Conservation (phyloP, 805 yeast species). For the Candida parachauliodes region DNA sequence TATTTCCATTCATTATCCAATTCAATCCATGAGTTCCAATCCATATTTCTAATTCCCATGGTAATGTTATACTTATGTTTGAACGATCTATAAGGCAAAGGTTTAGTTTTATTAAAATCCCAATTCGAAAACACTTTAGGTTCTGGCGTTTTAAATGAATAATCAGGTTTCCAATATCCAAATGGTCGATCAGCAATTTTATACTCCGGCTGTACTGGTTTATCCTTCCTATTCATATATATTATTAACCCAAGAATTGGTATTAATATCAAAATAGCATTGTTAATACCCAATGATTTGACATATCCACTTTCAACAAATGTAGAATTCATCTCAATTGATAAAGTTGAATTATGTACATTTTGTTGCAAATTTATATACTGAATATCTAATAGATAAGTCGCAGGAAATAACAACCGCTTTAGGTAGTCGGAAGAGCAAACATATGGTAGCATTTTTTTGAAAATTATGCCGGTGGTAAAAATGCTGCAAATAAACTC, state of each 20-base stretch:
- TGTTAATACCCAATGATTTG: not conserved
- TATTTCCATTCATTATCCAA: conserved; percentile 63
- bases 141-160: conserved; percentile 41
- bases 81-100: conserved; percentile 65
- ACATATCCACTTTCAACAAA: conserved; percentile 2
- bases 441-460: not conserved
- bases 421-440: not conserved
- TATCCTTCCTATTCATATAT: not conserved
- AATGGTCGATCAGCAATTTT: conserved; percentile 25
- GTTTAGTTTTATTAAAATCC: conserved; percentile 48
- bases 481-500: conserved; percentile 69
- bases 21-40: conserved; percentile 62
- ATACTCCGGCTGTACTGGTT: not conserved
- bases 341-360: not conserved
- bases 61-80: conserved; percentile 61
- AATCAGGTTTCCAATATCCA: conserved; percentile 55
- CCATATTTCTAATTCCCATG: conserved; percentile 67
- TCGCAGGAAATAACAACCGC: not conserved
- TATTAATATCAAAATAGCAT: not conserved
- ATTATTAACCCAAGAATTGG: not conserved
- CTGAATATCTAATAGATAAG: not conserved
- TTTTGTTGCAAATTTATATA: conserved; percentile 1
- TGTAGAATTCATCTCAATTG: conserved; percentile 1
- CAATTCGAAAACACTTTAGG: conserved; percentile 48
- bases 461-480: conserved; percentile 81